phyloP scores from a whole-genome alignment of 495 filamentous ascomycete genomes.

The Amphirosellinia nigrospora region DNA sequence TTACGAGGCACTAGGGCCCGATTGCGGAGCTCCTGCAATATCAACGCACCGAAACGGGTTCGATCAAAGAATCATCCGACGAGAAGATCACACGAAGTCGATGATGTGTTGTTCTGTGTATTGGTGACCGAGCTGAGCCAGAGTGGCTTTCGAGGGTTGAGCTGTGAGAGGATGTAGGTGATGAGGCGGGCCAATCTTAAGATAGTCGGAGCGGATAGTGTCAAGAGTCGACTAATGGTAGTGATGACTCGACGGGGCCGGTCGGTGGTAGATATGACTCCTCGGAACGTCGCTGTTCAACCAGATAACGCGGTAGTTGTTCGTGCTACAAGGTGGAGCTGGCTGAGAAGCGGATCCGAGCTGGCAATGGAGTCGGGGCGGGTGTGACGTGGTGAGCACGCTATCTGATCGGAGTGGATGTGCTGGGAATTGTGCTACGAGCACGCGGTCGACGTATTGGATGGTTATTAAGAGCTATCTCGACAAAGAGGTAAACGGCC shows the following conservation, averaged over 20 bases:
- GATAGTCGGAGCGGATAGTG: constrained; percentile 15
- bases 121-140: constrained; percentile 33
- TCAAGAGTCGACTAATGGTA: constrained; percentile 15
- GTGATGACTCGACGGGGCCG: constrained; percentile 32
- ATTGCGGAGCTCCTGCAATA: constrained; percentile 39
- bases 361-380: constrained; percentile 28
- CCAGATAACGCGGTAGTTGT: constrained; percentile 26
- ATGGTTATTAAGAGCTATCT: constrained; percentile 34
- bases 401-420: constrained; percentile 51
- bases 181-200: constrained; percentile 5
- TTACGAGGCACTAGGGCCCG: constrained; percentile 45
- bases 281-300: constrained; percentile 33
- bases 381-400: constrained; percentile 52
- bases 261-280: constrained; percentile 33
- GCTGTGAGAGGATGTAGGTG: constrained; percentile 22
- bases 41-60: constrained; percentile 50
- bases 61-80: constrained; percentile 31
- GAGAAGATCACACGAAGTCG: constrained; percentile 15
- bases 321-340: constrained; percentile 34
- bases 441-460: constrained; percentile 35
- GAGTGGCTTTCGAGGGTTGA: constrained; percentile 3
- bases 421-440: constrained; percentile 35
- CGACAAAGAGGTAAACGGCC: constrained; percentile 31
- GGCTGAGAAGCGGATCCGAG: constrained; percentile 33
- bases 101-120: constrained; percentile 30